Base-by-base conservation (phyloP, 345 rosid species). In the Citrus maxima region DNA sequence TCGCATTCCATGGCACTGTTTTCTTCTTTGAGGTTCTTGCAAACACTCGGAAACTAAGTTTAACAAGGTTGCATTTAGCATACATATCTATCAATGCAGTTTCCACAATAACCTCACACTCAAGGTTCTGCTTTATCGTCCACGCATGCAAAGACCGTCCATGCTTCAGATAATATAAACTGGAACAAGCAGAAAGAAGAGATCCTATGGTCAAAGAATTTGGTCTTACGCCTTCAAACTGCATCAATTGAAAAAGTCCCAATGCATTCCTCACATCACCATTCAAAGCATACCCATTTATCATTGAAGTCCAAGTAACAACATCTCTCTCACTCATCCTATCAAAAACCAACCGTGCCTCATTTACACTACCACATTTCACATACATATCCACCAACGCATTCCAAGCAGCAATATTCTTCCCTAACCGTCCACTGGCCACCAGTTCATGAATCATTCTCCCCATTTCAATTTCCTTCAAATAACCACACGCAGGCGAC, bases 41-140 rank as follows among this genome's bases (percentile, higher is more conserved):
- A 77, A 95, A 88, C 61, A 92, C 90, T 81, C 37, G 80, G 35
- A 88, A 90, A 78, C 93, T 88, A 59, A 86, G 87, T 61, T 88
- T 85, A 75, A 89, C 16, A 1, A 77, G 87, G 59, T 84, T 80
- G 82, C 96, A 91, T 80, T 88, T 93, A 80, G 98, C 93, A 84
- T 93, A 95, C 93, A 93, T 91, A 82, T 90, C 93, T 72, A 93
- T 91, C 84, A 95, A 82, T 81, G 96, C 90, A 51, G 98, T 95
- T 78, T 93, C 93, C 10, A 91, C 76, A 40, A 77, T 71, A 80
- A 91, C 84, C 66, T 86, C 84, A 6, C 82, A 76, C 76, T 78
- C 86, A 30, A 91, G 77, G 67, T 81, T 80, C 76, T 85, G 93
- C 84, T 89, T 88, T 71, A 86, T 74, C 2, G 88, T 91, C 97